These are phyloP conservation scores for Berberis thunbergii DNA, from an alignment of 164 flowering plant species.

Conservation along the genomic window DNA sequence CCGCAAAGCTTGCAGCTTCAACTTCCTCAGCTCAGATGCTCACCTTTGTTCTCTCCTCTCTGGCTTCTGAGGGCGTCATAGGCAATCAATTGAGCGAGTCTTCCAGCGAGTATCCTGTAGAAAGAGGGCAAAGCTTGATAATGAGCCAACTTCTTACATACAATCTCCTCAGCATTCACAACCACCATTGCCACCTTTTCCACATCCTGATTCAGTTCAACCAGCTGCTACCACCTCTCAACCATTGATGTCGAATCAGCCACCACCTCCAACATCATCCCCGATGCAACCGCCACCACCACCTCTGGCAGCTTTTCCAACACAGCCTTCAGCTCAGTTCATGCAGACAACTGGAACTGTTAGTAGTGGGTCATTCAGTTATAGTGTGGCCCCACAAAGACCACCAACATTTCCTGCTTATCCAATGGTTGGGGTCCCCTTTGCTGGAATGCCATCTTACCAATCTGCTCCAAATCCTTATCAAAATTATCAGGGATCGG, in stretches of 20 bases:
- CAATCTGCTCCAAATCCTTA: slow-evolving; percentile 33
- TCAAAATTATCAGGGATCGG: slow-evolving; percentile 41
- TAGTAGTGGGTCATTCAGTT: slow-evolving; percentile 34
- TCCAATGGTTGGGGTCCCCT: slow-evolving; percentile 32
- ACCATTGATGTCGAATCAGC: slow-evolving; percentile 17
- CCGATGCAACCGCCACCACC: slow-evolving; percentile 30
- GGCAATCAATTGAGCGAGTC: slow-evolving; percentile 38
- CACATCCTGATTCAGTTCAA: slow-evolving; percentile 37
- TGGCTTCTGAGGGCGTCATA: slow-evolving; percentile 75
- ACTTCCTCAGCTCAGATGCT: slow-evolving; percentile 95
- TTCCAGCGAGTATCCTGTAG: slow-evolving; percentile 39
- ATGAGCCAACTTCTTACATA: slow-evolving; percentile 29
- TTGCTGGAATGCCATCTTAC: slow-evolving; percentile 33
- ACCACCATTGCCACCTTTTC: slow-evolving; percentile 31
- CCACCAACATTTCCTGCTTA: slow-evolving; percentile 37
- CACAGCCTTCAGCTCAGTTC: slow-evolving; percentile 39
- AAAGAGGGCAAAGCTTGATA: slow-evolving; percentile 67
- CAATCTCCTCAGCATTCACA: slow-evolving; percentile 40
- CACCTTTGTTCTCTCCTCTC: slow-evolving; percentile 73
- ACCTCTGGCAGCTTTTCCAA: slow-evolving; percentile 41
- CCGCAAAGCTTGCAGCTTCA: slow-evolving; percentile 83
- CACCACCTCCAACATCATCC: slow-evolving; percentile 50
- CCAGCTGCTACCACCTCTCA: slow-evolving; percentile 18
- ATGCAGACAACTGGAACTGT: slow-evolving; percentile 47
- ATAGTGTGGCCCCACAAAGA: slow-evolving; percentile 30